phyloP scores from a whole-genome alignment of 176 grass and related monocot species.

The Canna indica region DNA sequence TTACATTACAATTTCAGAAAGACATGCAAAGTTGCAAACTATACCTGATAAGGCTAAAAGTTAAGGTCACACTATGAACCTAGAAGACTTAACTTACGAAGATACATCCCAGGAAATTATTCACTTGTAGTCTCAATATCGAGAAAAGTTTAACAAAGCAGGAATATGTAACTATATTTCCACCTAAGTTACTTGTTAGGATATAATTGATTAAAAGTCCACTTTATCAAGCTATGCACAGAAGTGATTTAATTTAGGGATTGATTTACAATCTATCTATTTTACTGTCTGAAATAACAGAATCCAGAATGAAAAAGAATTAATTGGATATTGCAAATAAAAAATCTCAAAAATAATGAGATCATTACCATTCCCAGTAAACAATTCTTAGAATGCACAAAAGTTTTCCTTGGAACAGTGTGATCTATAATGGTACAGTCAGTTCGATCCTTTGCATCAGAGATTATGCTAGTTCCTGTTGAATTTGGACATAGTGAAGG shows the following conservation, averaged over 20 bases:
- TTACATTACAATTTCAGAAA: not conserved
- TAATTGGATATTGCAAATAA: not conserved
- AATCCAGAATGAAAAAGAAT: not conserved
- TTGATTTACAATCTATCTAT: not conserved
- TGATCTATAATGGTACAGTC: conserved; percentile 14
- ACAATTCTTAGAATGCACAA: conserved; percentile 39
- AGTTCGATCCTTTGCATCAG: conserved; percentile 26
- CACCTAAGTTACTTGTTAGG: not conserved
- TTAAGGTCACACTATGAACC: not conserved
- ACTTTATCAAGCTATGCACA: not conserved
- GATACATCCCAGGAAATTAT: not conserved
- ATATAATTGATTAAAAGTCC: not conserved
- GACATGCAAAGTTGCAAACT: not conserved
- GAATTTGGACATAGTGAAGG: conserved; percentile 23
- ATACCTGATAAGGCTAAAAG: not conserved
- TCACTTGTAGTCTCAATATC: not conserved
- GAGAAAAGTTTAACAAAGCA: not conserved
- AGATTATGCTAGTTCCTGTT: conserved; percentile 22
- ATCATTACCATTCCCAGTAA: conserved; percentile 68
- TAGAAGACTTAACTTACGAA: not conserved
- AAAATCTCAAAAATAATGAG: not conserved
- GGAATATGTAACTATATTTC: not conserved
- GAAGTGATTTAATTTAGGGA: not conserved
- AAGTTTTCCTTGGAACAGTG: conserved; percentile 25
- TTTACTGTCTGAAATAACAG: not conserved